These are phyloP conservation scores for Pulveroboletus ravenelii DNA, from an alignment of 768 basidiomycete species.

Conservation along the genomic window DNA sequence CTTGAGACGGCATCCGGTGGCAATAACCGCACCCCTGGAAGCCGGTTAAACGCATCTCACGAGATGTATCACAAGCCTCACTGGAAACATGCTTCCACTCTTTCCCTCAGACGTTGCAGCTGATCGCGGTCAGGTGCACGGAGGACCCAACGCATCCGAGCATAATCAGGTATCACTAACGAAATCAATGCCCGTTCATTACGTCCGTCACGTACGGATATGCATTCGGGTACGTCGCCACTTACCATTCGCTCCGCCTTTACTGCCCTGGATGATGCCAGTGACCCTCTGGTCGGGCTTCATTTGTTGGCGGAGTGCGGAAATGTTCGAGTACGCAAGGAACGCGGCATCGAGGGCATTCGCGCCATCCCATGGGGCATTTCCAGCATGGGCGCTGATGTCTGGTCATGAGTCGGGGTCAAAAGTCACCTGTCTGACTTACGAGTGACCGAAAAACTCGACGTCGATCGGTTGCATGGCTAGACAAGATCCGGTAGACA, in stretches of 20 bases:
- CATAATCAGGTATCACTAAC: constrained; percentile 79
- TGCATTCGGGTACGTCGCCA: background rate
- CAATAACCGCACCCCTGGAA: constrained; percentile 59
- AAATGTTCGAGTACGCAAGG: constrained; percentile 73
- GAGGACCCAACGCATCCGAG: constrained; percentile 67
- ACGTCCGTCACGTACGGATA: too few relatives aligned
- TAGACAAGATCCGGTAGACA: constrained; percentile 48
- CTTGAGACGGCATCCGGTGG: constrained; percentile 54
- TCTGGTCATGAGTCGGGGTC: constrained; percentile 5
- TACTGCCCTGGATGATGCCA: constrained; percentile 65
- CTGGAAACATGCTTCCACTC: constrained; percentile 70
- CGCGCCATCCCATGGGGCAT: constrained; percentile 78
- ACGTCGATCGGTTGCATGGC: constrained; percentile 64
- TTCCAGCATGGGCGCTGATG: constrained; percentile 70
- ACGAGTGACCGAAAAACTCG: constrained; percentile 76
- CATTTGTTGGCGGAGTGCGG: constrained; percentile 82
- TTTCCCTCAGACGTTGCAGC: constrained; percentile 47
- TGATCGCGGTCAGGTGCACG: constrained; percentile 64
- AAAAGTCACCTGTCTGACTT: constrained; percentile 18
- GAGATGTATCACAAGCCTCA: constrained; percentile 32
- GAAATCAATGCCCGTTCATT: background rate
- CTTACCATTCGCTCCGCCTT: constrained; percentile 68
- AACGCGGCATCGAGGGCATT: constrained; percentile 90
- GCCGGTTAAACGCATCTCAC: constrained; percentile 6
- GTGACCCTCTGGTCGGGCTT: constrained; percentile 77